Evolutionary conservation across 139 green algal genomes (phyloP).

Genomic region (Tetradesmus lagerheimii): DNA sequence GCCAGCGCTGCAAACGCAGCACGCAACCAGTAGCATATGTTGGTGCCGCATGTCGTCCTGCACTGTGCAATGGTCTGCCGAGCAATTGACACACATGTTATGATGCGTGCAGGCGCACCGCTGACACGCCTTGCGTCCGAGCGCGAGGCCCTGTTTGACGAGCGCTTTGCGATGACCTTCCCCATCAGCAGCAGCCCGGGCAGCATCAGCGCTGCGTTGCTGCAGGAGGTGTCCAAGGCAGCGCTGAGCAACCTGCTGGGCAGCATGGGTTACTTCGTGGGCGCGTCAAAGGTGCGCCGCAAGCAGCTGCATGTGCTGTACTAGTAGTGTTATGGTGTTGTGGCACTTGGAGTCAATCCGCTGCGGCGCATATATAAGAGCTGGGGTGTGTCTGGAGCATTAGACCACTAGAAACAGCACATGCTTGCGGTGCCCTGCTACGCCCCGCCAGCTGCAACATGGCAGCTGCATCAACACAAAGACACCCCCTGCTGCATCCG

Average conservation of each 20-base stretch:
- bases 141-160: conserved; percentile 62
- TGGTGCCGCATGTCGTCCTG: background rate
- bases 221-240: conserved; percentile 62
- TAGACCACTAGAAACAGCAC: no score
- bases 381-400: no score
- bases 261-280: conserved; percentile 95
- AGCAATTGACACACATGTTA: background rate
- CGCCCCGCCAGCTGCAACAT: no score
- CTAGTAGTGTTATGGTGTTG: background rate
- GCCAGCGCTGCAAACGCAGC: no score
- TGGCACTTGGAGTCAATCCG: no score
- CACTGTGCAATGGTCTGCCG: background rate
- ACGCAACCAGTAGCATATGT: background rate
- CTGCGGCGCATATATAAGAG: no score
- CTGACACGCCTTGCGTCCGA: conserved; percentile 51
- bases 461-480: no score
- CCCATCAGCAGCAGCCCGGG: background rate
- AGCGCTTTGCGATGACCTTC: conserved; percentile 52
- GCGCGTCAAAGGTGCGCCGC: conserved; percentile 67
- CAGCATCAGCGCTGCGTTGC: background rate
- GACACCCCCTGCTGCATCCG: no score
- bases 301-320: background rate
- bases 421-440: no score
- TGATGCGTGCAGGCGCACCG: conserved; percentile 1
- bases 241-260: conserved; percentile 95